Evolutionary conservation across 192 early-diverging fungal species (phyloP).

Genomic region (Coemansia sp.): DNA sequence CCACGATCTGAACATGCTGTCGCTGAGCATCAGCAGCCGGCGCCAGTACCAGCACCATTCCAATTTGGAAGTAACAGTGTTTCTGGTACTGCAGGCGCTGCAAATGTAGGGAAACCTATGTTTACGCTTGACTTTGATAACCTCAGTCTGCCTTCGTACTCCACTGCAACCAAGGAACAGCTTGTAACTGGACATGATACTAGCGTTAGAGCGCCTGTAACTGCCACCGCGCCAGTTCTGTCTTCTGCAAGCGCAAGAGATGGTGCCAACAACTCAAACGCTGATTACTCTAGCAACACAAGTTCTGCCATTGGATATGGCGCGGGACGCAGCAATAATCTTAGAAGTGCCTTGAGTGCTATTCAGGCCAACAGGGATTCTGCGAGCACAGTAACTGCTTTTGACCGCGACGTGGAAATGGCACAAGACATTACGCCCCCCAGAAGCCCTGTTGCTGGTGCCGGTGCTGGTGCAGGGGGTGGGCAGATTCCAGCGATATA

Average conservation of each 20-base stretch:
- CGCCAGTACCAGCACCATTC: conserved; percentile 11
- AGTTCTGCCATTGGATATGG: conserved; percentile 40
- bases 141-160: conserved; percentile 52
- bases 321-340: conserved; percentile 19
- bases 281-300: conserved; percentile 16
- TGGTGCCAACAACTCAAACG: not conserved
- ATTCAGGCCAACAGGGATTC: conserved; percentile 3
- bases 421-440: not conserved
- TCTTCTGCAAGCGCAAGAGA: conserved; percentile 6
- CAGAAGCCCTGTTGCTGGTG: conserved; percentile 15
- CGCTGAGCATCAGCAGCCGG: conserved; percentile 13
- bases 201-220: conserved; percentile 2
- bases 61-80: conserved; percentile 11
- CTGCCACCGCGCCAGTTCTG: not conserved
- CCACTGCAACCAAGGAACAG: conserved; percentile 37
- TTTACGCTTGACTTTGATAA: conserved; percentile 58
- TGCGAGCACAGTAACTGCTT: not conserved
- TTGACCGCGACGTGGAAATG: not conserved
- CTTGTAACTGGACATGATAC: conserved; percentile 19
- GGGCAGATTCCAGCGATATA: conserved; percentile 14
- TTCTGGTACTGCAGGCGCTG: not conserved
- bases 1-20: not conserved
- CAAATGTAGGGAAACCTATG: conserved; percentile 21
- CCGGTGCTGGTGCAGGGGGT: not conserved
- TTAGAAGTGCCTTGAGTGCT: conserved; percentile 15